phyloP scores from a whole-genome alignment of 768 basidiomycete species.

The Tubosaeta brunneosetosa region DNA sequence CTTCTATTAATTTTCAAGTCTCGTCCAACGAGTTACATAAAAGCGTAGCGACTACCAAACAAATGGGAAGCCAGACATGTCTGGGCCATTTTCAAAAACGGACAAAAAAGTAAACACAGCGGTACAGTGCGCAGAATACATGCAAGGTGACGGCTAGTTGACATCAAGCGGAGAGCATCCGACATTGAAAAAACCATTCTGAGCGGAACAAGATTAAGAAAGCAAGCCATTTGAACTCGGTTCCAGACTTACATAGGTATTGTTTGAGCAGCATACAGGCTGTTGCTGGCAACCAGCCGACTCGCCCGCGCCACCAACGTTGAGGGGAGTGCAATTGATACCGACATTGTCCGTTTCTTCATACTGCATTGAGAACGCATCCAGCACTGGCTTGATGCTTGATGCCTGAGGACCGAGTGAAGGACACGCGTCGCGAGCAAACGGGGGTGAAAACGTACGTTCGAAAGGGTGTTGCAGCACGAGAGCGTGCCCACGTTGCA shows the following conservation, averaged over 20 bases:
- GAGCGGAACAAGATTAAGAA: not conserved
- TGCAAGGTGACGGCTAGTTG: slow-evolving; percentile 13
- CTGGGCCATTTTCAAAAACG: slow-evolving; percentile 6
- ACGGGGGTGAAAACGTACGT: slow-evolving; percentile 13
- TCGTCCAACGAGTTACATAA: not conserved
- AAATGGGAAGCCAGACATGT: not conserved
- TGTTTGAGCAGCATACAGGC: slow-evolving; percentile 24
- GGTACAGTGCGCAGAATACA: not conserved
- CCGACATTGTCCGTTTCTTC: slow-evolving; percentile 20
- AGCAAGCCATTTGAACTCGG: not conserved
- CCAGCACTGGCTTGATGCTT: slow-evolving; percentile 1
- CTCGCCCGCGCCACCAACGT: slow-evolving; percentile 16
- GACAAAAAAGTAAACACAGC: not conserved
- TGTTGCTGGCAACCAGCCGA: slow-evolving; percentile 19
- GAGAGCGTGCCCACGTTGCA: slow-evolving; percentile 19
- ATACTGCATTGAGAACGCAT: slow-evolving; percentile 7
- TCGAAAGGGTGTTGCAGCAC: slow-evolving; percentile 19
- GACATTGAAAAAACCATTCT: slow-evolving; percentile 18
- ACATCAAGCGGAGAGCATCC: slow-evolving; percentile 24
- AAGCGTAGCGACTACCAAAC: not conserved
- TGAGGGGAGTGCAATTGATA: slow-evolving; percentile 22
- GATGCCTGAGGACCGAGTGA: slow-evolving; percentile 8
- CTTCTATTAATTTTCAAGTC: not conserved
- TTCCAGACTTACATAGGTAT: slow-evolving; percentile 14
- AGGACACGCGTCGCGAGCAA: not conserved